These are phyloP conservation scores for Thraustochytrium striatum DNA, from an alignment of 352 stramenopile genomes.

Conservation along the genomic window DNA sequence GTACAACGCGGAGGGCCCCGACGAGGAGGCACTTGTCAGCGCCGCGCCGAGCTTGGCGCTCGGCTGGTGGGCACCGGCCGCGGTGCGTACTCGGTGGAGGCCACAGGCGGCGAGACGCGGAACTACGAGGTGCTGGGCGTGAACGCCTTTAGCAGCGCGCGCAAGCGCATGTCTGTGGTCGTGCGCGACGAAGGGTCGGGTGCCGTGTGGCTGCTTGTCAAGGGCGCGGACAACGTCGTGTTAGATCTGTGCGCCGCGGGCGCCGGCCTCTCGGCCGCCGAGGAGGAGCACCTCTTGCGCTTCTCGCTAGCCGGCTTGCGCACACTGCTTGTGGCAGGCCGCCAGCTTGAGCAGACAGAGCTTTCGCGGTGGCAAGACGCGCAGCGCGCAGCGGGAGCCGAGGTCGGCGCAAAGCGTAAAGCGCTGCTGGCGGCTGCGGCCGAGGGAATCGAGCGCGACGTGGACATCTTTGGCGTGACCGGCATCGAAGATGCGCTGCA, in stretches of 20 bases:
- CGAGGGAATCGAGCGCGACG: conserved; percentile 63
- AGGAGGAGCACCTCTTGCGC: neutral
- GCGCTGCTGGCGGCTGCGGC: conserved; percentile 54
- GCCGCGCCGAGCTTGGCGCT: neutral
- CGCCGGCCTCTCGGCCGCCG: too few relatives aligned
- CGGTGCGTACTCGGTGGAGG: conserved; percentile 56
- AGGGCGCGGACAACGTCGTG: neutral
- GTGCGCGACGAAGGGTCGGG: neutral
- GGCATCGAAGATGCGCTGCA: neutral
- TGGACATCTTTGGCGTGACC: conserved; percentile 69
- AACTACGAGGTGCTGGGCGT: conserved; percentile 81
- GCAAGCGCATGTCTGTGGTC: conserved; percentile 97
- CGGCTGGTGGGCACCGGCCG: conserved; percentile 65
- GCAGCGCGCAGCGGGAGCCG: neutral
- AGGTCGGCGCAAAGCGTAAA: neutral
- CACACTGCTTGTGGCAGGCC: neutral
- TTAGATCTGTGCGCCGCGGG: too few relatives aligned
- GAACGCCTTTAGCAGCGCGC: conserved; percentile 91
- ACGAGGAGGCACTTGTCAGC: conserved; percentile 36
- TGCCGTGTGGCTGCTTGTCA: neutral
- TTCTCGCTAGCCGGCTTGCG: neutral
- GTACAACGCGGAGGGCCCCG: conserved; percentile 27
- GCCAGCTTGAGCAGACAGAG: neutral
- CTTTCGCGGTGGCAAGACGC: neutral
- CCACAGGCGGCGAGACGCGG: neutral